Percentiles rank a stretch among this genome's conserved stretches.
Conservation (phyloP, 805 yeast species). For the Candida nanaspora region DNA sequence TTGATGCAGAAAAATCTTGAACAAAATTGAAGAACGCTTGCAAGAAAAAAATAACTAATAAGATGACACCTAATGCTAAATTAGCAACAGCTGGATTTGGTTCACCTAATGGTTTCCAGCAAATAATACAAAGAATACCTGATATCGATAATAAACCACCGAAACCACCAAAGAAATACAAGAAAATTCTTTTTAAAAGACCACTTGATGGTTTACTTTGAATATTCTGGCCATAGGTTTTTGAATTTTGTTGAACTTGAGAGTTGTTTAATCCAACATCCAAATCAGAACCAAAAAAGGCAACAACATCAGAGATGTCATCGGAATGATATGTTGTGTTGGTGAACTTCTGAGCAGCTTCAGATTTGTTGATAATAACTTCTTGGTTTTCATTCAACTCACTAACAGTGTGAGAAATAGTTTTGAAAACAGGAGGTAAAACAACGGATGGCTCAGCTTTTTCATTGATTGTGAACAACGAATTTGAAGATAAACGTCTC, state of each 20-base stretch:
- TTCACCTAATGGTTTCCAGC: conserved; percentile 42
- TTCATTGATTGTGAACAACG: background rate
- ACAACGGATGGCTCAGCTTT: background rate
- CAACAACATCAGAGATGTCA: background rate
- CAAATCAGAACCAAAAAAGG: background rate
- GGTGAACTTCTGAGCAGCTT: background rate
- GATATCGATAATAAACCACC: conserved; percentile 34
- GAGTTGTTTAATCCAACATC: background rate
- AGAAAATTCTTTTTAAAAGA: conserved; percentile 25
- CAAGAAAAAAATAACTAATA: background rate
- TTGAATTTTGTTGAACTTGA: background rate
- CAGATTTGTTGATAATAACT: background rate
- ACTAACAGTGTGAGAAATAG: conserved; percentile 1
- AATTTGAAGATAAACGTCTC: background rate
- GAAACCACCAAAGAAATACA: conserved; percentile 42
- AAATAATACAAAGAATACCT: conserved; percentile 34
- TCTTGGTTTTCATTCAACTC: background rate
- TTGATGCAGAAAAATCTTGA: conserved; percentile 40
- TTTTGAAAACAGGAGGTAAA: background rate
- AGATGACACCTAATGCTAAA: conserved; percentile 18
- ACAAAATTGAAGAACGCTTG: conserved; percentile 5
- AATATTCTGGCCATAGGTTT: conserved; percentile 26
- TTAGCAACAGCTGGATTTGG: conserved; percentile 37
- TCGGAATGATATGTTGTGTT: background rate
- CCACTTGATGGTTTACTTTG: conserved; percentile 32